Base-by-base conservation (phyloP, 2,329 filamentous ascomycete species). In the Lomentospora prolificans region DNA sequence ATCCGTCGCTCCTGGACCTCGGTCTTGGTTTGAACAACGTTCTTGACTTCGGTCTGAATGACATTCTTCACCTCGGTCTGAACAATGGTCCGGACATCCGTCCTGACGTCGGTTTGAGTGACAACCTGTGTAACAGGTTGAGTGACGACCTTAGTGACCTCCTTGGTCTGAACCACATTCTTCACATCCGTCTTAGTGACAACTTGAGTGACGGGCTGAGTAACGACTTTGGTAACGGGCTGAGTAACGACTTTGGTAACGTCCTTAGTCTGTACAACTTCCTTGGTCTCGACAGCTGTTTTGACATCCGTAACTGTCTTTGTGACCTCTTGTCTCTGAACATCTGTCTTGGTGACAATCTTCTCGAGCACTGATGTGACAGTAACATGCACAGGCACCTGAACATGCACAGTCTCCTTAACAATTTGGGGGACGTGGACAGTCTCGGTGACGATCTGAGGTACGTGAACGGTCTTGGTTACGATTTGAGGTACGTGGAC, bases 371-470 rank as follows among this genome's bases (percentile, higher is more conserved):
- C 52, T 4, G 52, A 54, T 3, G 52, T 54, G 17, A 50, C 46
- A n/a, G 53, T 55, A 19, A 55, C 53, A 22, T 55, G 53, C 25
- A 46, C 31, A 8, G 53, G 53, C 4, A 55, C 53, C 22, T 30
- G 24, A 22, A 55, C 53, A 6, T 55, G 41, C 17, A 55, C 53
- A 3, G 53, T 55, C 28, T 50, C 36, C 22, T 39, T 54, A 6
- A 54, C 28, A n/a, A 44, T 25, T 9, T 54, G 52, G 9, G 52
- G 52, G 10, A 54, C 51, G 9, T 53, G 51, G 1, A 53, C 52
- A 6, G 52, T 54, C 17, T 28, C 25, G 3, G 24, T 54, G 4
- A 54, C 33, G 12, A 25, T 36, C 17, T 53, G n/a, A 8, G 51
- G 51, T 8, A 41, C 51, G n/a, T 53, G 28, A 8, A 53, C 51